Base-by-base conservation (phyloP, 306 rosid species). In the Medicago arabica region DNA sequence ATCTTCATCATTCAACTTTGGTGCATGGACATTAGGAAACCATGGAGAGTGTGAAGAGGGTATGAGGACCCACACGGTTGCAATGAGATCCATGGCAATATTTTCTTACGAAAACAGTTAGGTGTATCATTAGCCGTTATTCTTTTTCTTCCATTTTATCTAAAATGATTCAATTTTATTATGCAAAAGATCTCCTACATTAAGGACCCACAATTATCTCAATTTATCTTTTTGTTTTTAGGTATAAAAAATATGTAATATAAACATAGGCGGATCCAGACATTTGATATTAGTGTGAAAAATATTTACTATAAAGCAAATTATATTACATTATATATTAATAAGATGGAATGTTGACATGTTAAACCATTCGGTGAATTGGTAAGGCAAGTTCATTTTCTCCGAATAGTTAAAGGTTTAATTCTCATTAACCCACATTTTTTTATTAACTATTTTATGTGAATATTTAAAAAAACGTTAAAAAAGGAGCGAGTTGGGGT, bases 141-240 rank as follows among this genome's bases (percentile, higher is more conserved):
- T 72, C 65, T 51, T 78, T 66, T 50, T 72, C 19, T 18, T 67
- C 58, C 39, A 74, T 81, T 71, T 77, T 54, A 84, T 82, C 50
- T 73, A 31, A 79, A 79, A 65, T 9, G 51, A 38, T 46, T 44
- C 40, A 39, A 69, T 80, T 53, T 77, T 84, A 75, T 66, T 46
- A 17, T 51, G 59, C 64, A 76, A 85, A 85, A 59, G 79, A 76
- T 43, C 54, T 49, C 8, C 55, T 76, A 76, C 85, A 58, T 51
- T 8, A 79, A 6, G 87, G 79, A 87, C 92, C 90, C 79, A 92
- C 87, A 89, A 84, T 80, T 74, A 77, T 78, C 87, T 87, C 47
- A 67, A 65, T 60, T 78, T 82, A 34, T 74, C 83, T 49, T 34
- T 17, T 68, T 46, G 25, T 3, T 36, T 70, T 65, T 46, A 19